Conservation (phyloP, 1,284 basidiomycete genomes). For the Leccinum pallidistipes region DNA sequence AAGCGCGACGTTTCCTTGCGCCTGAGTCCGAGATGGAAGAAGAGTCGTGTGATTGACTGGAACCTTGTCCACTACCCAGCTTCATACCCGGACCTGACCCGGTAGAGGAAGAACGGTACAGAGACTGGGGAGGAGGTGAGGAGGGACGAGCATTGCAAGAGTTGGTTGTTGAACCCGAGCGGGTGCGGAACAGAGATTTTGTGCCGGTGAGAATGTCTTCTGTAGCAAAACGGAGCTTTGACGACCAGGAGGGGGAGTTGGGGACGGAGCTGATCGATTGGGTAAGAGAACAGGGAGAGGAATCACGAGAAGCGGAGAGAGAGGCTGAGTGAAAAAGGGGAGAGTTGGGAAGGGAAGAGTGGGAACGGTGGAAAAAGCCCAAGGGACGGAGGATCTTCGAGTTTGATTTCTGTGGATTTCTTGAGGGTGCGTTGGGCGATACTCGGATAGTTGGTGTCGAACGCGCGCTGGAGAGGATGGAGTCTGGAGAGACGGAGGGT, state of each 20-base stretch:
- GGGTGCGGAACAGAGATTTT: constrained; percentile 49
- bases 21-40: constrained; percentile 28
- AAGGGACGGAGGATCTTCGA: constrained; percentile 33
- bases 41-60: neutral
- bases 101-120: constrained; percentile 17
- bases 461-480: constrained; percentile 21
- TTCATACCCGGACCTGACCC: constrained; percentile 5
- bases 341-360: constrained; percentile 35
- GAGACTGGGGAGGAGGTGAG: constrained; percentile 18
- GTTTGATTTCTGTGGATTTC: constrained; percentile 33
- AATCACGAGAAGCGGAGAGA: constrained; percentile 18
- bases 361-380: constrained; percentile 17
- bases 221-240: constrained; percentile 34
- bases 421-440: constrained; percentile 16
- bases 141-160: constrained; percentile 7
- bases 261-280: constrained; percentile 19
- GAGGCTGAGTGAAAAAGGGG: constrained; percentile 12
- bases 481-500: constrained; percentile 23
- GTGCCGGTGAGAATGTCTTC: constrained; percentile 46
- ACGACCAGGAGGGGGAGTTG: constrained; percentile 16
- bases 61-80: neutral
- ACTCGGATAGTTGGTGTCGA: constrained; percentile 26
- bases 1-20: constrained; percentile 29
- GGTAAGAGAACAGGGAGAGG: constrained; percentile 16
- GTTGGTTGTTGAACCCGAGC: constrained; percentile 34